A percentile compares a stretch with the other conserved stretches of the same genome.
These are phyloP conservation scores for Onygenales sp. DNA, from an alignment of 2,329 filamentous ascomycete genomes.

Conservation along the genomic window DNA sequence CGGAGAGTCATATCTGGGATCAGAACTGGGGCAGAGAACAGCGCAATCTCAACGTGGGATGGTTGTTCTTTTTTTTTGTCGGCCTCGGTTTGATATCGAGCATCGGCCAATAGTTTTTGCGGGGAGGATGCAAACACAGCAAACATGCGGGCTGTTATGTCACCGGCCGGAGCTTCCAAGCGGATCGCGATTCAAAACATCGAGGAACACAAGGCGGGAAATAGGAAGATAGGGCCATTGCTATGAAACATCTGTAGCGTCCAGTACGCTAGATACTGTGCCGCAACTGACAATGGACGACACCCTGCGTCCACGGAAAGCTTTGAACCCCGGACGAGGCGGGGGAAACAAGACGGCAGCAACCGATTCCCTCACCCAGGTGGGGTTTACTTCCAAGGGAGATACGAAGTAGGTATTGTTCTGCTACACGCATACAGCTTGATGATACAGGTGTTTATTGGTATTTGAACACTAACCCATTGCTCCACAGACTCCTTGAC, in stretches of 20 bases:
- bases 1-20: background rate
- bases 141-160: slow-evolving; percentile 16
- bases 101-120: background rate
- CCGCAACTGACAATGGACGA: background rate
- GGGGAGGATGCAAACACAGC: slow-evolving; percentile 16
- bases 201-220: background rate
- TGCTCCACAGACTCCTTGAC: slow-evolving; percentile 52
- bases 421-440: slow-evolving; percentile 3
- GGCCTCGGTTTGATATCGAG: background rate
- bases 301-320: slow-evolving; percentile 5
- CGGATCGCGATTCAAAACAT: background rate
- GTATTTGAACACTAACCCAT: slow-evolving; percentile 14
- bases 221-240: background rate
- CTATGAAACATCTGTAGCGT: background rate
- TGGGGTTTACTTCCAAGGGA: slow-evolving; percentile 84
- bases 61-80: background rate
- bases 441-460: slow-evolving; percentile 1
- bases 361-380: slow-evolving; percentile 66
- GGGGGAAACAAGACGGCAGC: slow-evolving; percentile 60
- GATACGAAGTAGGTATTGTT: slow-evolving; percentile 58
- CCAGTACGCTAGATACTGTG: background rate
- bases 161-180: background rate
- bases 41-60: no score
- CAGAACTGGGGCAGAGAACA: background rate
- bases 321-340: slow-evolving; percentile 40